Evolutionary conservation across 371 early-diverging fungal genomes (phyloP), one percentile per base, ranked within the genome.

Genomic region (Mucor plumbeus): DNA sequence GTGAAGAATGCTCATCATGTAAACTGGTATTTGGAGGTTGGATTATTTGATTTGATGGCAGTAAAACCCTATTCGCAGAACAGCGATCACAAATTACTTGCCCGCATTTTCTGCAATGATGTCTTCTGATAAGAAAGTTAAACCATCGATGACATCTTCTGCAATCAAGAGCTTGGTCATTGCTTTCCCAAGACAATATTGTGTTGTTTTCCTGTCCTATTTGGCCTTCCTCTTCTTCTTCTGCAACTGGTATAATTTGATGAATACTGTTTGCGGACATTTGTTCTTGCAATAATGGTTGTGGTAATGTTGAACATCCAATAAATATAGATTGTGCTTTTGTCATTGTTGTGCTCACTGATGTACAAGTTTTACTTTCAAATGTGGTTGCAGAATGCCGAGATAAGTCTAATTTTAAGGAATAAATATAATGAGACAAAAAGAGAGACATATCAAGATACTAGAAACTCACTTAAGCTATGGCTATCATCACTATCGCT

Each of bases 61-160:
- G 53, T 14, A 50, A 31, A 7, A 53, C 56, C n/a, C 64, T 5
- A n/a, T 70, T 62, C 7, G 59, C 19, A 31, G 53, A 58, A 44
- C 60, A 72, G 13, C 48, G 40, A 41, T 69, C 63, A 26, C 69
- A 71, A 13, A 75, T 85, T 78, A 72, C 61, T 35, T 63, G 59
- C n/a, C 64, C 60, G 44, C 56, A 64, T 67, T 64, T 74, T 70
- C 81, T 63, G 62, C 94, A 94, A 68, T 94, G 94, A 69, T 93
- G 95, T 47, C 91, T 85, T 41, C 95, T 78, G 4, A 92, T 76
- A 54, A 87, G 61, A 34, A 87, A 77, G 33, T 83, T 88, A 64
- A 94, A 93, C 40, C 85, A 79, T 41, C 88, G 78, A 21, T 76
- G 72, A 66, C 94, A 93, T n/a, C 82, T 79, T 19, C 84, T 76